Conservation (phyloP, 176 grass and related monocot genomes). For the Rhynchospora pubera region DNA sequence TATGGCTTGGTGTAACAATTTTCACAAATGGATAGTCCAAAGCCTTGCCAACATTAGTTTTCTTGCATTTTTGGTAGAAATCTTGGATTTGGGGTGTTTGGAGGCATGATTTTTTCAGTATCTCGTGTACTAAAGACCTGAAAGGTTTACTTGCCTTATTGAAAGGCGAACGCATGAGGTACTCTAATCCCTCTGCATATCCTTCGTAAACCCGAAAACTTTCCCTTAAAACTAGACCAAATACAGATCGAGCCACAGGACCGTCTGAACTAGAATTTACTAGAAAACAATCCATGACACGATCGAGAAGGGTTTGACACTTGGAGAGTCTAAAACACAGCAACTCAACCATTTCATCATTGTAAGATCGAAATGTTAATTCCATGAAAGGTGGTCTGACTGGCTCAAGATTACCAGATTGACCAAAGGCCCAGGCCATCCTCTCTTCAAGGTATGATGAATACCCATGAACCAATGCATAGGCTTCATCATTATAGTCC, state of each 20-base stretch:
- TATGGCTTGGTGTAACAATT: slow-evolving; percentile 44
- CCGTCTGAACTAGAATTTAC: slow-evolving; percentile 40
- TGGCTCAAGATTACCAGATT: slow-evolving; percentile 74
- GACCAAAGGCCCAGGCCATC: slow-evolving; percentile 72
- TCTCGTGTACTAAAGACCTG: slow-evolving; percentile 29
- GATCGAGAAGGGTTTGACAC: slow-evolving; percentile 73
- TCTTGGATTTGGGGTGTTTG: slow-evolving; percentile 64
- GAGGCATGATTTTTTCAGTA: slow-evolving; percentile 56
- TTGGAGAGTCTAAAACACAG: slow-evolving; percentile 48
- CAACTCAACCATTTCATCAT: slow-evolving; percentile 19
- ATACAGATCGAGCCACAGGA: slow-evolving; percentile 38
- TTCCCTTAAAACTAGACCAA: slow-evolving; percentile 76
- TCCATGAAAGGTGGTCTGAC: slow-evolving; percentile 7
- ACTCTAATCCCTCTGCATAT: slow-evolving; percentile 49
- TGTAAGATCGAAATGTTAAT: slow-evolving; percentile 16
- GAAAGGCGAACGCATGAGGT: slow-evolving; percentile 16
- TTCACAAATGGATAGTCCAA: slow-evolving; percentile 78
- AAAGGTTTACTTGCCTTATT: slow-evolving; percentile 25
- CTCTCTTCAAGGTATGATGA: slow-evolving; percentile 76
- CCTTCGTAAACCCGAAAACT: slow-evolving; percentile 79
- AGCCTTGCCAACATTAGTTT: slow-evolving; percentile 34
- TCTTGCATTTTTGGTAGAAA: slow-evolving; percentile 87
- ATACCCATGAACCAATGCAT: slow-evolving; percentile 65
- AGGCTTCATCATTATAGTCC: slow-evolving; percentile 21
- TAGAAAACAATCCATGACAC: slow-evolving; percentile 55